These are phyloP conservation scores for Sporothrix pseudoabietina DNA, from an alignment of 2,329 filamentous ascomycete genomes.

Conservation along the genomic window DNA sequence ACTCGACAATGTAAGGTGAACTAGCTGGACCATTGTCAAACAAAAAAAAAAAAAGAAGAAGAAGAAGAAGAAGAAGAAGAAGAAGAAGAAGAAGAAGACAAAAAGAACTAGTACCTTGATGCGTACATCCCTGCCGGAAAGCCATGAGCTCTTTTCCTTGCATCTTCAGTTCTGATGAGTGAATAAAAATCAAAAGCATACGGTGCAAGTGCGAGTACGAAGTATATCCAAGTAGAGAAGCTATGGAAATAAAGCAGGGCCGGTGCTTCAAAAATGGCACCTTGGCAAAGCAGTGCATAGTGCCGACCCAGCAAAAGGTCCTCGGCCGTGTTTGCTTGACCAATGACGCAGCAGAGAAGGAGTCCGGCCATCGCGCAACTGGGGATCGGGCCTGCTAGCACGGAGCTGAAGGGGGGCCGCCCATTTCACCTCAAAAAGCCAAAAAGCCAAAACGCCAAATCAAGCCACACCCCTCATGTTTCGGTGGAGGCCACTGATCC, in stretches of 20 bases:
- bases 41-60: too few relatives aligned
- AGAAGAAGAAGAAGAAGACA: neutral
- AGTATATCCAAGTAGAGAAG: neutral
- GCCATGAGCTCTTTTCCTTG: neutral
- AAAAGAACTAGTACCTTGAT: neutral
- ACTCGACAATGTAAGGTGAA: neutral
- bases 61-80: neutral
- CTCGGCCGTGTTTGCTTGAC: neutral
- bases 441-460: neutral
- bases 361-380: neutral
- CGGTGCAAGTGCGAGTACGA: neutral
- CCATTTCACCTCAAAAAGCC: neutral
- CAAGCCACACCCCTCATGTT: neutral
- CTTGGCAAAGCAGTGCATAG: neutral
- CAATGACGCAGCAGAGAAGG: conserved; percentile 4
- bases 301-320: neutral
- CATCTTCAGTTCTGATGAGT: neutral
- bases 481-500: conserved; percentile 10
- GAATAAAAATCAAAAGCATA: conserved; percentile 1
- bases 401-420: conserved; percentile 14
- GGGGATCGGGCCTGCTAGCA: conserved; percentile 18
- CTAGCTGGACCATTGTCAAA: neutral
- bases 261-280: neutral
- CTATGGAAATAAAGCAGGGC: neutral
- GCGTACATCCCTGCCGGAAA: neutral